These are phyloP conservation scores for Cutaneotrichosporon sp. DNA, from an alignment of 1,284 basidiomycete genomes.

Conservation along the genomic window DNA sequence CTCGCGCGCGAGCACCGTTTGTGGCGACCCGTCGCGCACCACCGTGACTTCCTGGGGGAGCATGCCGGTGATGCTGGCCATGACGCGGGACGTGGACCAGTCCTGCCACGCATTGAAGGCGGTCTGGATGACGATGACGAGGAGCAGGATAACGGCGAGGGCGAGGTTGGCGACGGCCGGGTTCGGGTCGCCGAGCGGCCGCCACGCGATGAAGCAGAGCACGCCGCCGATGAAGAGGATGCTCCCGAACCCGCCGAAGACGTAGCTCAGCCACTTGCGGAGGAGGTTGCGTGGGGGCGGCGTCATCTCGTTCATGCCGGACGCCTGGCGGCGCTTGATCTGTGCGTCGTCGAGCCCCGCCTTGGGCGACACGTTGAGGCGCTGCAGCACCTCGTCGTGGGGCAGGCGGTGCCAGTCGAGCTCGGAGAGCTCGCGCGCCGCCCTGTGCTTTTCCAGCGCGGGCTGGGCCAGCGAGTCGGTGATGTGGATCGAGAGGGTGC, in stretches of 20 bases:
- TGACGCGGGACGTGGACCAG: constrained; percentile 53
- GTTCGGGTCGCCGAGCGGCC: constrained; percentile 54
- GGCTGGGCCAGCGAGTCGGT: constrained; percentile 38
- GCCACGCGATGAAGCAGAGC: constrained; percentile 57
- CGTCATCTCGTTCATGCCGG: constrained; percentile 54
- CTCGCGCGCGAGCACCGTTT: constrained; percentile 42
- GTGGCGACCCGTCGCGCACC: constrained; percentile 49
- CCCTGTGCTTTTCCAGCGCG: constrained; percentile 20
- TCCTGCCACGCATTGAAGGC: constrained; percentile 49
- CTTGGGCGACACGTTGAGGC: constrained; percentile 58
- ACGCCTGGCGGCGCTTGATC: constrained; percentile 56
- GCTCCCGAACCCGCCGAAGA: constrained; percentile 61
- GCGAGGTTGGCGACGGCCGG: constrained; percentile 57
- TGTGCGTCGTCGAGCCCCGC: constrained; percentile 60
- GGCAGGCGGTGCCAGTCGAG: constrained; percentile 63
- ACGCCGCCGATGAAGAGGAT: constrained; percentile 60
- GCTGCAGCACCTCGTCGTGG: constrained; percentile 57
- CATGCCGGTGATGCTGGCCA: constrained; percentile 56
- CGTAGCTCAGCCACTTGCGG: constrained; percentile 55
- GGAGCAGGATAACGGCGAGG: constrained; percentile 55
- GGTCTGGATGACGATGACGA: constrained; percentile 57
- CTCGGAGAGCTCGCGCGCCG: constrained; percentile 39
- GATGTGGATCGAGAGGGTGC: constrained; percentile 50
- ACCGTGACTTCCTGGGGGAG: constrained; percentile 54
- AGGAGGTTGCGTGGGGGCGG: constrained; percentile 51